These are phyloP conservation scores for Globisporangium lucens DNA, from an alignment of 352 stramenopile species.

Conservation along the genomic window DNA sequence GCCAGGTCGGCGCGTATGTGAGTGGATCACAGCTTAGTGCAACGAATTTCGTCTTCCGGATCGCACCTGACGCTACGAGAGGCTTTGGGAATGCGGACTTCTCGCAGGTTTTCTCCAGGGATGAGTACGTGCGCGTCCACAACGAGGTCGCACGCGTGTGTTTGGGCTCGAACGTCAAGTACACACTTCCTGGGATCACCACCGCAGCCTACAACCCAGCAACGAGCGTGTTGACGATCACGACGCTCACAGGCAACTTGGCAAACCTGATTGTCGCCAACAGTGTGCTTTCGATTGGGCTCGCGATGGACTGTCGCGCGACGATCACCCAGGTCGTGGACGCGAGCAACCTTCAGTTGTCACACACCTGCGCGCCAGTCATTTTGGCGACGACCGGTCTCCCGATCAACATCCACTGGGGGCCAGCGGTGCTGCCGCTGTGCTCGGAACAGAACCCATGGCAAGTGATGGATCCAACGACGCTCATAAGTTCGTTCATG, in stretches of 20 bases:
- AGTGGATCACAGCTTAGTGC: slow-evolving; percentile 29
- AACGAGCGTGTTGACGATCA: slow-evolving; percentile 37
- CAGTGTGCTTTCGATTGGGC: slow-evolving; percentile 42
- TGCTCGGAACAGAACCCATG: slow-evolving; percentile 51
- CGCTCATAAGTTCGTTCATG: slow-evolving; percentile 26
- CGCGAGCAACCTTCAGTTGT: slow-evolving; percentile 28
- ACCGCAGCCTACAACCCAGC: slow-evolving; percentile 9
- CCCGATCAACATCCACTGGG: slow-evolving; percentile 54
- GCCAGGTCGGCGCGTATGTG: slow-evolving; percentile 46
- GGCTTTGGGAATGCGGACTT: slow-evolving; percentile 42
- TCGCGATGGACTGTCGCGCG: slow-evolving; percentile 30
- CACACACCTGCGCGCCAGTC: slow-evolving; percentile 24
- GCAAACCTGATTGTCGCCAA: slow-evolving; percentile 27
- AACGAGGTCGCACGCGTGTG: slow-evolving; percentile 63
- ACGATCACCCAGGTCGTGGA: slow-evolving; percentile 18
- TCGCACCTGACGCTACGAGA: slow-evolving; percentile 28
- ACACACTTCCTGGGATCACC: slow-evolving; percentile 38
- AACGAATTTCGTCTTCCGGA: slow-evolving; percentile 47
- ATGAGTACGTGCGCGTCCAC: slow-evolving; percentile 58
- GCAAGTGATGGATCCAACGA: slow-evolving; percentile 28
- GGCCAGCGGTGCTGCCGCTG: slow-evolving; percentile 63
- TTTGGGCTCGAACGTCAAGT: slow-evolving; percentile 53
- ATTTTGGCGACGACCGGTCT: slow-evolving; percentile 22
- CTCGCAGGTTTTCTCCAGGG: slow-evolving; percentile 41
- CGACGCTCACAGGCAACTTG: slow-evolving; percentile 27